Base-by-base conservation (phyloP, 164 flowering plant genomes). In the Piper longum region DNA sequence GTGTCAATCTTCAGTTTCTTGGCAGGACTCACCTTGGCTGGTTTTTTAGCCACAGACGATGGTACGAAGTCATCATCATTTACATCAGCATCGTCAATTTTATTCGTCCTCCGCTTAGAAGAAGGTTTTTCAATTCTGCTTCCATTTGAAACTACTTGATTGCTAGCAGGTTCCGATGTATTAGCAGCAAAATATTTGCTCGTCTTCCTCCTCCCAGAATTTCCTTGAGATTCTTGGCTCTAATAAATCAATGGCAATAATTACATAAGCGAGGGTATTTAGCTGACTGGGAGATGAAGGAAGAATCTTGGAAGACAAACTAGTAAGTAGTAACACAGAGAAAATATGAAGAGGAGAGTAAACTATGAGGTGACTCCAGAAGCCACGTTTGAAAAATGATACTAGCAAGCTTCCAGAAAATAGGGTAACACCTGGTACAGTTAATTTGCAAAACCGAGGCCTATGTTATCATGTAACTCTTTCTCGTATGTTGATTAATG, bases 111-210 rank as follows among this genome's bases (percentile, higher is more conserved):
- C 63, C 85, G 80, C 78, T 85, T 88, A 3, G 70, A 70, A 52
- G 83, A 72, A 40, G 69, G 64, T 59, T 77, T 83, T 69, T 75
- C 83, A 2, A 26, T 62, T 68, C 80, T 84, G 45, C 67, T 71
- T 67, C 77, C 90, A 72, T 77, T 82, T 69, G 77, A 76, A 8
- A 66, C 58, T 68, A 81, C 81, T 62, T 77, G 75, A 56, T 62
- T 57, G 16, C 18, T 14, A 63, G 16, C 41, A 19, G 67, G n/a
- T 63, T 63, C 67, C n/a, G 57, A 19, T 11, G 79, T 73, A 26
- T 79, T 76, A 51, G 70, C 59, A 61, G 80, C 76, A 80, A 90
- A 90, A 70, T 90, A 88, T 69, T 84, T 85, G 78, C 99, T 90
- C 26, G 90, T 86, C 75, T 84, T 93, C 76, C 80, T 84, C 71